These are phyloP conservation scores for Calonectria pteridis DNA, from an alignment of 2,329 filamentous ascomycete genomes.

Conservation along the genomic window DNA sequence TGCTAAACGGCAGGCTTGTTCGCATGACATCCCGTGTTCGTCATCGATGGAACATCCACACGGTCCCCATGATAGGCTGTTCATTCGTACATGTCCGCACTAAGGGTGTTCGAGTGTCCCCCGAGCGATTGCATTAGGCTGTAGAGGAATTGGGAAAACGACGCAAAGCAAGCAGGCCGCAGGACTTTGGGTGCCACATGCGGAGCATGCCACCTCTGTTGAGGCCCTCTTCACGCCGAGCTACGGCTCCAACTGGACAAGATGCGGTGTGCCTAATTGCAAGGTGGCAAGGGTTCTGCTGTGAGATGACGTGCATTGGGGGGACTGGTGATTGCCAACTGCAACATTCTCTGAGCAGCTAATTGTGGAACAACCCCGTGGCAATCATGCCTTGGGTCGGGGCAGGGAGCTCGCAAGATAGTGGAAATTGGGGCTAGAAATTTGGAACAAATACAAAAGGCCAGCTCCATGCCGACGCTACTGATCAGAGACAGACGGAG, in stretches of 20 bases:
- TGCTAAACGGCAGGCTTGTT: not conserved
- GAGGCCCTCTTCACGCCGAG: not conserved
- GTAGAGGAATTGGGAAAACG: not conserved
- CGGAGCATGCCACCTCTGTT: not conserved
- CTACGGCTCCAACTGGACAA: slow-evolving; percentile 4
- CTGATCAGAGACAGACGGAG: not conserved
- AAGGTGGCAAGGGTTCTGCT: slow-evolving; percentile 8
- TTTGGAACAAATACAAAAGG: not conserved
- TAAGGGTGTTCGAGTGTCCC: not conserved
- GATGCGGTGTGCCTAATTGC: slow-evolving; percentile 28
- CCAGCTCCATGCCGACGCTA: not conserved
- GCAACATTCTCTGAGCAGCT: slow-evolving; percentile 7
- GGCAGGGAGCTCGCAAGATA: not conserved
- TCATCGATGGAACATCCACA: not conserved
- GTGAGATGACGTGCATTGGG: slow-evolving; percentile 21
- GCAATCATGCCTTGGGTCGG: not conserved
- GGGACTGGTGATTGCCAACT: slow-evolving; percentile 3
- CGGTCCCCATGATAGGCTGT: not conserved
- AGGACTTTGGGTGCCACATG: not conserved
- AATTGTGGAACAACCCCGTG: slow-evolving; percentile 4
- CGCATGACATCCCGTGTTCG: not conserved
- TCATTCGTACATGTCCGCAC: not conserved
- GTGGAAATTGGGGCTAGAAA: not conserved
- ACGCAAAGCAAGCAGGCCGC: not conserved
- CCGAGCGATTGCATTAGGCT: not conserved